Base-by-base conservation (phyloP, 208 protist species). In the Leishmania gerbilli region DNA sequence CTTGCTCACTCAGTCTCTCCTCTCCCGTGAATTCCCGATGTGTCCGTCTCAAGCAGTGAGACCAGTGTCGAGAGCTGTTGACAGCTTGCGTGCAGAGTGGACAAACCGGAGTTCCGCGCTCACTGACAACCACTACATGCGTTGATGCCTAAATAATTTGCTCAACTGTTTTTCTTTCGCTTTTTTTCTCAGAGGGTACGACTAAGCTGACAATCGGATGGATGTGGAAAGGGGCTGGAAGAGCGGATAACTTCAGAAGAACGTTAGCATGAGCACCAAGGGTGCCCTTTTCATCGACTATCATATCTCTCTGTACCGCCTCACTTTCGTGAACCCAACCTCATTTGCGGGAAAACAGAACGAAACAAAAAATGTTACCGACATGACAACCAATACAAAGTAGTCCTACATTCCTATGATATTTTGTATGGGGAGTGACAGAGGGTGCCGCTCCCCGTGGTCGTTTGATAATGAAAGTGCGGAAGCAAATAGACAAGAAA, bases 371-470 rank as follows among this genome's bases (percentile, higher is more conserved):
- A 65, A 34, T 19, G 24, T 45, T 65, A 65, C 9, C 37, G 40
- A 56, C 56, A 67, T 62, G 8, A 67, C 31, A 37, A 45, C 74
- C 21, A 67, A 76, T 21, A 77, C 21, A 77, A 67, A 76, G 74
- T 81, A 76, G n/a, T 80, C 67, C 78, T 80, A 85, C 56, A 49
- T 67, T 79, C 68, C 74, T 86, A 81, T 83, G 37, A 76, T 87
- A 84, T 51, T 76, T 45, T 45, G 13, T 60, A 76, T 72, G 42
- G 53, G 74, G 78, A 78, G 40, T 13, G 71, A 60, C n/a, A 19
- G 49, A 74, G 24, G 8, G 51, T 24, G 27, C 51, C 24, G 49
- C 71, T 55, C 17, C 71, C 11, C 58, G 40, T n/a, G 17, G 45
- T 8, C 2, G 5, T 13, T 60, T 76, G 4, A 64, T 79, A 75